Conservation (phyloP, 768 basidiomycete genomes). For the Amanita inopinata region DNA sequence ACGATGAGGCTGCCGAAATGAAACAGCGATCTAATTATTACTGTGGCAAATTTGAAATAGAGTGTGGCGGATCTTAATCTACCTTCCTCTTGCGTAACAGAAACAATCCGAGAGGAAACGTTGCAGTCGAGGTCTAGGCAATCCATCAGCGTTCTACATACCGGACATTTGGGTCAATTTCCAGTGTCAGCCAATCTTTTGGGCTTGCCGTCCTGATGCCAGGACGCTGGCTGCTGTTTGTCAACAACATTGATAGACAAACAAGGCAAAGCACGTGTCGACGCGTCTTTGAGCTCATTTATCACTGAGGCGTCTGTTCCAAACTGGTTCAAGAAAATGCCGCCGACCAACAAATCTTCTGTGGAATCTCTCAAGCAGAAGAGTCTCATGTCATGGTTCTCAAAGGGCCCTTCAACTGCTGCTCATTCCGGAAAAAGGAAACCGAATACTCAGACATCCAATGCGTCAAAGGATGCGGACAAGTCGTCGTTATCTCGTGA, state of each 20-base stretch:
- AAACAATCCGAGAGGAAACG: no score
- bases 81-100: no score
- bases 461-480: not conserved
- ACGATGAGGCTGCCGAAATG: not conserved
- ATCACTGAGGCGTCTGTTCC: not conserved
- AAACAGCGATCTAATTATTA: not conserved
- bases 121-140: constrained; percentile 6
- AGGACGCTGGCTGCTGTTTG: constrained; percentile 5
- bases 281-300: not conserved
- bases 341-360: constrained; percentile 32
- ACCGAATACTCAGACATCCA: not conserved
- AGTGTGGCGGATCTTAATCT: not conserved
- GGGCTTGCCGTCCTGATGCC: not conserved
- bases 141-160: not conserved
- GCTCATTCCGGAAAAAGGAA: not conserved
- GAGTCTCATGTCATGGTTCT: constrained; percentile 63
- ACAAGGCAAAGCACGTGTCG: not conserved
- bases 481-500: not conserved
- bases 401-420: constrained; percentile 19
- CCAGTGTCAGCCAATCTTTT: constrained; percentile 6
- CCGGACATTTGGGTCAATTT: not conserved
- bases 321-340: constrained; percentile 19
- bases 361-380: constrained; percentile 54
- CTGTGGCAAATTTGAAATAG: not conserved
- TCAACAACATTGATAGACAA: not conserved